Conservation (phyloP, 805 yeast genomes). For the Kuraishia cidri region DNA sequence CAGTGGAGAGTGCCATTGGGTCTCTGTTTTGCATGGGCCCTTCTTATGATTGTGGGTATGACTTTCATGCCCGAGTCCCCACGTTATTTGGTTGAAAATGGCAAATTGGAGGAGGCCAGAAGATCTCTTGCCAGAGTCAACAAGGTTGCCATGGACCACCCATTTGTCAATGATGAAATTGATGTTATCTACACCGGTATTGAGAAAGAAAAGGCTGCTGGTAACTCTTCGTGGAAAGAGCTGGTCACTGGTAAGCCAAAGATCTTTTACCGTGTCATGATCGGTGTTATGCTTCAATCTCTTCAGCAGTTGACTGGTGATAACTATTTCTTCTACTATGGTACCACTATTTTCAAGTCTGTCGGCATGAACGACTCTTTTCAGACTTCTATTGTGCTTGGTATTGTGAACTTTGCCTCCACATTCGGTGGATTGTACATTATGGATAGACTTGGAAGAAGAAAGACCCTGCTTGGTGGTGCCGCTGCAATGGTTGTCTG, state of each 20-base stretch:
- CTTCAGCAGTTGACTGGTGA: conserved; percentile 70
- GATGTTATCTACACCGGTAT: conserved; percentile 32
- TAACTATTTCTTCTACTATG: conserved; percentile 65
- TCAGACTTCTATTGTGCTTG: conserved; percentile 30
- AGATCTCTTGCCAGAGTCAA: conserved; percentile 40
- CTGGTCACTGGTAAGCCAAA: conserved; percentile 41
- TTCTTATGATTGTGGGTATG: conserved; percentile 46
- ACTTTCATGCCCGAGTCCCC: conserved; percentile 64
- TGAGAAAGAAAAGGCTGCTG: conserved; percentile 38
- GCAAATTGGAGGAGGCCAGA: conserved; percentile 43
- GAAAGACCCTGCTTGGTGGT: conserved; percentile 51
- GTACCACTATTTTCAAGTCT: conserved; percentile 50
- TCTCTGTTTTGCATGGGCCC: conserved; percentile 44
- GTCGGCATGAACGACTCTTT: conserved; percentile 39
- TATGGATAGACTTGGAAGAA: conserved; percentile 57
- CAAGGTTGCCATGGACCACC: conserved; percentile 21
- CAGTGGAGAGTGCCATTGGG: conserved; percentile 65
- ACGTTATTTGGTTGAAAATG: conserved; percentile 50
- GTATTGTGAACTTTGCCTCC: conserved; percentile 35
- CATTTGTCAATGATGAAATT: conserved; percentile 21
- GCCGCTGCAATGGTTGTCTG: conserved; percentile 54
- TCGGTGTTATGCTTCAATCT: conserved; percentile 49
- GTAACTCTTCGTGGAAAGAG: conserved; percentile 41
- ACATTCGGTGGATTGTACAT: conserved; percentile 43
- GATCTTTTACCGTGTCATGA: conserved; percentile 26